phyloP scores from a whole-genome alignment of 768 basidiomycete species.

The Guyanaporus albipodus region DNA sequence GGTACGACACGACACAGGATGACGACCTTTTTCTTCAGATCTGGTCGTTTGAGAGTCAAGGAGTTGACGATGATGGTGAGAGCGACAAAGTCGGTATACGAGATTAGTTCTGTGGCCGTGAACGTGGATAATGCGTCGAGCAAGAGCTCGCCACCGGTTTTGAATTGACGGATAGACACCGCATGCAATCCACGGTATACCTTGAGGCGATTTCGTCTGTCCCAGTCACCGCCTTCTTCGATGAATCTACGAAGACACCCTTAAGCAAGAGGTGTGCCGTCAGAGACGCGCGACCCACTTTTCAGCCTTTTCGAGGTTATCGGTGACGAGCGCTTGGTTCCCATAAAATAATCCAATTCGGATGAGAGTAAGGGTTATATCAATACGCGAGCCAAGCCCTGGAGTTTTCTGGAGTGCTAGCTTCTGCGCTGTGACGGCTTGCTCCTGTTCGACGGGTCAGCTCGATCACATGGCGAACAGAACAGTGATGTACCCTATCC shows the following conservation, averaged over 20 bases:
- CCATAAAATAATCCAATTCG: constrained; percentile 89
- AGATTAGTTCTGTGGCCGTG: constrained; percentile 84
- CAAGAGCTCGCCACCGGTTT: constrained; percentile 77
- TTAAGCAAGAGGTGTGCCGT: neutral
- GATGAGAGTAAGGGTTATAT: constrained; percentile 84
- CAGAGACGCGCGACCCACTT: constrained; percentile 46
- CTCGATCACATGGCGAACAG: neutral
- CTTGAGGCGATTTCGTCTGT: constrained; percentile 92
- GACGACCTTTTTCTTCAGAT: constrained; percentile 84
- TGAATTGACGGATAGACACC: constrained; percentile 87
- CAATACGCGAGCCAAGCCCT: constrained; percentile 89
- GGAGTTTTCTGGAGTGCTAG: constrained; percentile 88
- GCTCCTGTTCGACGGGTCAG: constrained; percentile 48
- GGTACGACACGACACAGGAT: neutral
- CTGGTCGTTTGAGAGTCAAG: constrained; percentile 73
- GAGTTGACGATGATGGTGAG: constrained; percentile 79
- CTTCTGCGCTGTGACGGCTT: constrained; percentile 76
- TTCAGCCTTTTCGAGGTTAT: constrained; percentile 75
- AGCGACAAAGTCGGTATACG: constrained; percentile 87
- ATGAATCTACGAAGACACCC: constrained; percentile 56
- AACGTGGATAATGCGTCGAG: constrained; percentile 93
- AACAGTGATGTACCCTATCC: constrained; percentile 50
- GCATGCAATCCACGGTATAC: constrained; percentile 89
- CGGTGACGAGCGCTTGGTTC: constrained; percentile 66
- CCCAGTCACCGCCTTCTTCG: constrained; percentile 98